A percentile compares a stretch with the other conserved stretches of the same genome.
These are phyloP conservation scores for Saturnispora silvae DNA, from an alignment of 805 yeast genomes.

Conservation along the genomic window DNA sequence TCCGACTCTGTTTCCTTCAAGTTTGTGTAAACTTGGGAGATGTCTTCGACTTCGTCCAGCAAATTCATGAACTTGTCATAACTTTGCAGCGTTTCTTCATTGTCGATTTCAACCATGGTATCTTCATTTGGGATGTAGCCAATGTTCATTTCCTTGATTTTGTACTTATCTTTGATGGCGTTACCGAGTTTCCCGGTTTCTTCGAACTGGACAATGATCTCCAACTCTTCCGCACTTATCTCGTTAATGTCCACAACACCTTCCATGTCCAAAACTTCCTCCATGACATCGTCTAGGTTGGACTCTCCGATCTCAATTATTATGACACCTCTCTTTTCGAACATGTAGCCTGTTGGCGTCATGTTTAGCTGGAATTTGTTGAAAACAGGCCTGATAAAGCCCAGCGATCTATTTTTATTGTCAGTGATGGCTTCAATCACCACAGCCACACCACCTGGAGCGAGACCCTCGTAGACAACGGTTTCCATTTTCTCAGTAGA, in stretches of 20 bases:
- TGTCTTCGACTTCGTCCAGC: conserved; percentile 76
- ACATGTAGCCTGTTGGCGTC: conserved; percentile 70
- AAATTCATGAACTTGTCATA: conserved; percentile 47
- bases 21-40: conserved; percentile 70
- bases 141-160: conserved; percentile 61
- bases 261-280: conserved; percentile 52
- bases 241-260: conserved; percentile 65
- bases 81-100: conserved; percentile 40
- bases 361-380: conserved; percentile 51
- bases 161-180: conserved; percentile 43
- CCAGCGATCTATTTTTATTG: conserved; percentile 74
- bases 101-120: conserved; percentile 41
- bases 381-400: conserved; percentile 64
- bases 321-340: conserved; percentile 69
- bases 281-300: conserved; percentile 57
- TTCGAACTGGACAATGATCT: conserved; percentile 52
- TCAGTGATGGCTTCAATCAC: conserved; percentile 84
- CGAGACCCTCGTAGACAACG: conserved; percentile 78
- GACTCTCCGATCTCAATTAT: conserved; percentile 33
- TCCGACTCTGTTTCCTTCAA: conserved; percentile 33
- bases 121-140: conserved; percentile 58
- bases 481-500: conserved; percentile 36
- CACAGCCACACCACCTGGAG: conserved; percentile 84
- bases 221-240: conserved; percentile 24
- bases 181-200: conserved; percentile 55